Evolutionary conservation across 805 yeast genomes (phyloP).

Genomic region (Yamadazyma sp.): DNA sequence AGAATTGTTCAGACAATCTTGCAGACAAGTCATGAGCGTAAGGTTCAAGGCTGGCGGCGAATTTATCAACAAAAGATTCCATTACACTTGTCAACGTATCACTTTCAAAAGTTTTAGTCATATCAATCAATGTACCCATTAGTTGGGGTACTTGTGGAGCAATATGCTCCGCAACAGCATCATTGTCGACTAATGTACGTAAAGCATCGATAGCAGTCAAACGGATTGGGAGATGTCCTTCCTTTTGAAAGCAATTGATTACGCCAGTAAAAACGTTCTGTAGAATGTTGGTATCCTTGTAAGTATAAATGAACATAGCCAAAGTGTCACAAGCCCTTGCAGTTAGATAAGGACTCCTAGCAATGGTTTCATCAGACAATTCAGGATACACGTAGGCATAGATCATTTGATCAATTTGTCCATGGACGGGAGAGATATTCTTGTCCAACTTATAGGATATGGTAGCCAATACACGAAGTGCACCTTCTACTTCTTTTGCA

Average conservation of each 20-base stretch:
- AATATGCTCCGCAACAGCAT: slow-evolving; percentile 40
- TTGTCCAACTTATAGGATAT: slow-evolving; percentile 38
- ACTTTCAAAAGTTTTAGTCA: slow-evolving; percentile 44
- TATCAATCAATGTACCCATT: slow-evolving; percentile 44
- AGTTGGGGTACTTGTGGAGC: slow-evolving; percentile 46
- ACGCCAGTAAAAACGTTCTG: slow-evolving; percentile 43
- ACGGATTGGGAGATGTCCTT: slow-evolving; percentile 49
- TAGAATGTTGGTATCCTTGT: slow-evolving; percentile 33
- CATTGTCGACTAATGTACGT: slow-evolving; percentile 48
- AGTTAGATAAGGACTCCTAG: slow-evolving; percentile 40
- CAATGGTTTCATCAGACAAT: slow-evolving; percentile 28
- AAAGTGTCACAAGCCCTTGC: slow-evolving; percentile 49
- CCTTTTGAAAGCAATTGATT: slow-evolving; percentile 37
- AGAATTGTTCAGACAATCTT: slow-evolving; percentile 70
- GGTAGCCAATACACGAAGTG: slow-evolving; percentile 41
- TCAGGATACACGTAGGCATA: slow-evolving; percentile 43
- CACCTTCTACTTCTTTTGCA: slow-evolving; percentile 44
- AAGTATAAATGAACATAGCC: slow-evolving; percentile 39
- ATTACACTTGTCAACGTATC: slow-evolving; percentile 45
- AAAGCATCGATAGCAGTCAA: slow-evolving; percentile 55
- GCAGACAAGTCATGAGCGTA: slow-evolving; percentile 42
- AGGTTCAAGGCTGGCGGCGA: slow-evolving; percentile 43
- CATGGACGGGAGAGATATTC: slow-evolving; percentile 36
- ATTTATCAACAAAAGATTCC: slow-evolving; percentile 46
- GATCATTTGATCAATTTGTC: slow-evolving; percentile 39